Conservation (phyloP, 306 rosid genomes). For the Pterocarpus macrocarpus region DNA sequence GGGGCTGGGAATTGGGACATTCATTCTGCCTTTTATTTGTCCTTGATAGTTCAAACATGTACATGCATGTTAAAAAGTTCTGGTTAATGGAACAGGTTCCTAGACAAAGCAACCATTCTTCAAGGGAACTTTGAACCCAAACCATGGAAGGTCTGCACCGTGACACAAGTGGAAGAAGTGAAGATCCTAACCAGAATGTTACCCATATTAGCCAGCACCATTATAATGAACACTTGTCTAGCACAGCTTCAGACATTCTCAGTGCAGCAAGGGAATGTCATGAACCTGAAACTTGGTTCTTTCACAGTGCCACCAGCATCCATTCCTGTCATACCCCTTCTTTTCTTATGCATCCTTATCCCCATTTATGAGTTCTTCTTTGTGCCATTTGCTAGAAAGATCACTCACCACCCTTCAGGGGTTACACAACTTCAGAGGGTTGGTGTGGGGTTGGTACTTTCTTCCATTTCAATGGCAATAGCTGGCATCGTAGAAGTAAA, state of each 20-base stretch:
- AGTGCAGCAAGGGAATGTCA: slow-evolving; percentile 71
- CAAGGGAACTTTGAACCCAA: slow-evolving; percentile 51
- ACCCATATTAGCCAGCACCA: slow-evolving; percentile 85
- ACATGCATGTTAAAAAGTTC: slow-evolving; percentile 29
- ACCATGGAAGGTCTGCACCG: slow-evolving; percentile 81
- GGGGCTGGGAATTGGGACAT: not conserved
- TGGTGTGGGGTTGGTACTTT: slow-evolving; percentile 78
- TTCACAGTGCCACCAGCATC: slow-evolving; percentile 75
- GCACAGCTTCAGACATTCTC: slow-evolving; percentile 97
- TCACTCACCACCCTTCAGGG: slow-evolving; percentile 83
- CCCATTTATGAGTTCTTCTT: slow-evolving; percentile 79
- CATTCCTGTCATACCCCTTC: slow-evolving; percentile 79
- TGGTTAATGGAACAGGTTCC: slow-evolving; percentile 61
- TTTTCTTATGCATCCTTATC: slow-evolving; percentile 68
- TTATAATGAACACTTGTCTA: slow-evolving; percentile 91
- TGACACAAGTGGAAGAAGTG: slow-evolving; percentile 94
- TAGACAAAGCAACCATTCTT: slow-evolving; percentile 80
- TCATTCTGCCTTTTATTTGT: not conserved
- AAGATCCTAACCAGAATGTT: slow-evolving; percentile 85
- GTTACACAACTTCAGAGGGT: slow-evolving; percentile 88
- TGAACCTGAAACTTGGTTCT: slow-evolving; percentile 71
- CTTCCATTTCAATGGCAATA: slow-evolving; percentile 75
- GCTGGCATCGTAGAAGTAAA: slow-evolving; percentile 80
- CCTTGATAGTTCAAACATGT: not conserved
- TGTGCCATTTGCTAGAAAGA: slow-evolving; percentile 77